A percentile compares a stretch with the other conserved stretches of the same genome.
These are phyloP conservation scores for Coccomyxa subellipsoidea DNA, from an alignment of 163 green algal species.

Conservation along the genomic window DNA sequence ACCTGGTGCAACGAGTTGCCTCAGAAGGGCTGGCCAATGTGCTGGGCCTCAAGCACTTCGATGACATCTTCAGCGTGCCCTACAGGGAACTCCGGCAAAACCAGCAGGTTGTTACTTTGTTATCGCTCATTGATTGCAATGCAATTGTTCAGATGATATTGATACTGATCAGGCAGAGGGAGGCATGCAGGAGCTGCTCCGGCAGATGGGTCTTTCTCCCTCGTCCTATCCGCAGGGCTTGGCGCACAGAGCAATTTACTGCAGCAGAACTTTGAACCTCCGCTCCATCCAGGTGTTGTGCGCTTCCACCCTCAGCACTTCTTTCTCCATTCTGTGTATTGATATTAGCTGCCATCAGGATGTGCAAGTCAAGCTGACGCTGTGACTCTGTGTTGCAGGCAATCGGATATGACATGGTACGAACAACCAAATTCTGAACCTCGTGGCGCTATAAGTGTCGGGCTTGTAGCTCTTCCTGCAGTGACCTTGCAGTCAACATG, in stretches of 20 bases:
- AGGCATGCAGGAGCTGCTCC: neutral
- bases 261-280: constrained; percentile 82
- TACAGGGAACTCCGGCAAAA: constrained; percentile 36
- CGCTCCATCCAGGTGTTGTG: constrained; percentile 60
- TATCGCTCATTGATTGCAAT: too few species aligned
- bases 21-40: constrained; percentile 49
- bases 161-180: too few species aligned
- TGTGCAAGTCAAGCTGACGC: too few species aligned
- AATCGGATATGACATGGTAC: neutral
- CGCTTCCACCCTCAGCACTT: neutral
- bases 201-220: constrained; percentile 48
- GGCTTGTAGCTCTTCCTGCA: too few species aligned
- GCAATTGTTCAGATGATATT: too few species aligned
- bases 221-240: constrained; percentile 57
- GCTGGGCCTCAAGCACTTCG: constrained; percentile 51
- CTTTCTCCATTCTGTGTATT: neutral
- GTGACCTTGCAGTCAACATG: too few species aligned
- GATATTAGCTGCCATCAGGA: too few species aligned
- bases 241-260: constrained; percentile 76
- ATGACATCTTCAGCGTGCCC: constrained; percentile 56
- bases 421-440: too few species aligned
- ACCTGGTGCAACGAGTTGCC: constrained; percentile 49
- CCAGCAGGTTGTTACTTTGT: constrained; percentile 40
- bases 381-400: neutral
- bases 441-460: too few species aligned